These are phyloP conservation scores for Citrus trifoliata DNA, from an alignment of 345 rosid genomes.

Conservation along the genomic window DNA sequence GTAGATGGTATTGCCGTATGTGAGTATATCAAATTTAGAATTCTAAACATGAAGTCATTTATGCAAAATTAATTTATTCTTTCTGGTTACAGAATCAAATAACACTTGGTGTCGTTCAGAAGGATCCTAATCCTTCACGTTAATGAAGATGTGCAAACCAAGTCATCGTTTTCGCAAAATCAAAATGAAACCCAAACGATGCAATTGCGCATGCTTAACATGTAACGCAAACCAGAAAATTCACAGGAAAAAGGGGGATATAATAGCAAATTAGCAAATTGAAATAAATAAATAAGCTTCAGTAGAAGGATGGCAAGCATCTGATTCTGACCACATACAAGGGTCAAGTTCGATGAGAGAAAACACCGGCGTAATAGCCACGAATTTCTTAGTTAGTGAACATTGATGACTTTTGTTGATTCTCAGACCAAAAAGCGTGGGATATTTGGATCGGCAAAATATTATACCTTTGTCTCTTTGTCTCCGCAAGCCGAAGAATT, in stretches of 20 bases:
- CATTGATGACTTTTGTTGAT: slow-evolving; percentile 10
- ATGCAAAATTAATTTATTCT: too few species aligned
- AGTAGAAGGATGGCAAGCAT: neutral
- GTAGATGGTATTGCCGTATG: too few species aligned
- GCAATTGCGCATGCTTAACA: too few species aligned
- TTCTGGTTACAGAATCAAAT: too few species aligned
- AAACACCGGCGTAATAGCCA: slow-evolving; percentile 6
- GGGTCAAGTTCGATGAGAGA: neutral
- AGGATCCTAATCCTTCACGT: neutral
- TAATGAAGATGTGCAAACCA: neutral
- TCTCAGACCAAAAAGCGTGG: slow-evolving; percentile 16
- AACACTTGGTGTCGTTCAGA: neutral
- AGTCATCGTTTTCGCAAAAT: too few species aligned
- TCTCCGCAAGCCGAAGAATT: neutral
- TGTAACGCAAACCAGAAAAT: neutral
- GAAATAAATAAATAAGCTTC: neutral
- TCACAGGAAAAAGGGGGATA: neutral
- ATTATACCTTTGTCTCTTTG: neutral
- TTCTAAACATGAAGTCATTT: too few species aligned
- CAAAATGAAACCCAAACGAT: too few species aligned
- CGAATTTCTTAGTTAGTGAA: slow-evolving; percentile 1
- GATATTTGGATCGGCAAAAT: neutral
- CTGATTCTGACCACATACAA: neutral
- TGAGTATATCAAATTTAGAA: too few species aligned
- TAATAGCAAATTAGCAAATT: too few species aligned